Percentiles rank a stretch among this genome's conserved stretches.
Evolutionary conservation across 371 early-diverging fungal genomes (phyloP).

Genomic region (Blyttiomyces sp.): DNA sequence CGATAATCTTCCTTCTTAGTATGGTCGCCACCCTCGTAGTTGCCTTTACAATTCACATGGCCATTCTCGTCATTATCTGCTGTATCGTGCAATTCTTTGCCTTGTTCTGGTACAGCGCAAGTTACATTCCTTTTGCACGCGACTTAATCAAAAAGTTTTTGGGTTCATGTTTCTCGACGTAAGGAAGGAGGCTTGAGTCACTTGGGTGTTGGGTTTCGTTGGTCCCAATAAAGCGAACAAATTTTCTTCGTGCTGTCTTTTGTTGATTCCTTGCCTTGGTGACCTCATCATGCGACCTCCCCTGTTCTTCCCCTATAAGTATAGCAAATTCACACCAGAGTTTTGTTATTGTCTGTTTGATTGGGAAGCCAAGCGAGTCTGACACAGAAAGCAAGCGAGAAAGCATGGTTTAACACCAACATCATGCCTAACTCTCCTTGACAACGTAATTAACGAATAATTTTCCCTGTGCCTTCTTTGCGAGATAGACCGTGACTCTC

Average conservation of each 20-base stretch:
- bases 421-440: no score
- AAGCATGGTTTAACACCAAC: no score
- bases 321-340: neutral
- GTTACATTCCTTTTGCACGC: constrained; percentile 69
- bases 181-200: constrained; percentile 15
- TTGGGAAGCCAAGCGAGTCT: no score
- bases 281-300: neutral
- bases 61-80: constrained; percentile 66
- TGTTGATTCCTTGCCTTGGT: neutral
- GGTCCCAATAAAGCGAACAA: neutral
- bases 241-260: neutral
- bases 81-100: constrained; percentile 82
- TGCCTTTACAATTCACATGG: constrained; percentile 55
- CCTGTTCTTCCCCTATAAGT: neutral
- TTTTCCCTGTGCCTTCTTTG: no score
- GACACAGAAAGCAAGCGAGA: no score
- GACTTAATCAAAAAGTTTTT: constrained; percentile 33
- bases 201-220: neutral
- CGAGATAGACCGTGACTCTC: no score
- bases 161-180: no score
- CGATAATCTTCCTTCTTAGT: constrained; percentile 57
- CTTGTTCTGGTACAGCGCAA: constrained; percentile 72
- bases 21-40: constrained; percentile 61
- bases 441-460: no score
- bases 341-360: no score